Conservation (phyloP, 306 rosid species). For the Vigna radiata region DNA sequence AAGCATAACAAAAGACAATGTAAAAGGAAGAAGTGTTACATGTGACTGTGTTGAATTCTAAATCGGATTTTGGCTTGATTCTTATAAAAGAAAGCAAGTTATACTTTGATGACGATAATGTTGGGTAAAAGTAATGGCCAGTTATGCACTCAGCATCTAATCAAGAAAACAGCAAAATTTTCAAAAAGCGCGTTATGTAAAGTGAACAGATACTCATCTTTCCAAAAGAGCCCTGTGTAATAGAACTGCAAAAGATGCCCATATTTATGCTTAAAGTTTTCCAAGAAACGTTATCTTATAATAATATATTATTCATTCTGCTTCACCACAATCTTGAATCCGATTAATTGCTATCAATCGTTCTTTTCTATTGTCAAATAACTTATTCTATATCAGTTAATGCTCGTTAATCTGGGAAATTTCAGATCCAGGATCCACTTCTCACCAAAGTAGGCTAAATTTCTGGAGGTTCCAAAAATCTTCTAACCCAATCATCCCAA, state of each 20-base stretch:
- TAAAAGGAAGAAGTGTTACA: neutral
- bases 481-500: too few relatives aligned
- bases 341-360: conserved; percentile 16
- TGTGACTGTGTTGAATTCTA: conserved; percentile 27
- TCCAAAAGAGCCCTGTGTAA: conserved; percentile 62
- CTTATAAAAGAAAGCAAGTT: conserved; percentile 49
- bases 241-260: conserved; percentile 47
- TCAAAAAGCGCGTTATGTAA: conserved; percentile 56
- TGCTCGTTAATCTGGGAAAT: neutral
- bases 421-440: neutral
- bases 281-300: conserved; percentile 11
- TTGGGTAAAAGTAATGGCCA: conserved; percentile 43
- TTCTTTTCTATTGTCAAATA: conserved; percentile 6
- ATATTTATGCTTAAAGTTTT: conserved; percentile 43
- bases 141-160: conserved; percentile 41
- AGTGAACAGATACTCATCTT: conserved; percentile 55
- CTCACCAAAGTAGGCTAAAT: neutral
- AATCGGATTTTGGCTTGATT: conserved; percentile 44
- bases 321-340: conserved; percentile 41
- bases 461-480: neutral
- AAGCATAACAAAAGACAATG: conserved; percentile 21
- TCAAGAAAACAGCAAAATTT: conserved; percentile 49
- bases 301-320: conserved; percentile 39
- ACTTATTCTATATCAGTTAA: neutral
- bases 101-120: conserved; percentile 41